Evolutionary conservation across 805 yeast genomes (phyloP).

Genomic region (Saturnispora galanensis): DNA sequence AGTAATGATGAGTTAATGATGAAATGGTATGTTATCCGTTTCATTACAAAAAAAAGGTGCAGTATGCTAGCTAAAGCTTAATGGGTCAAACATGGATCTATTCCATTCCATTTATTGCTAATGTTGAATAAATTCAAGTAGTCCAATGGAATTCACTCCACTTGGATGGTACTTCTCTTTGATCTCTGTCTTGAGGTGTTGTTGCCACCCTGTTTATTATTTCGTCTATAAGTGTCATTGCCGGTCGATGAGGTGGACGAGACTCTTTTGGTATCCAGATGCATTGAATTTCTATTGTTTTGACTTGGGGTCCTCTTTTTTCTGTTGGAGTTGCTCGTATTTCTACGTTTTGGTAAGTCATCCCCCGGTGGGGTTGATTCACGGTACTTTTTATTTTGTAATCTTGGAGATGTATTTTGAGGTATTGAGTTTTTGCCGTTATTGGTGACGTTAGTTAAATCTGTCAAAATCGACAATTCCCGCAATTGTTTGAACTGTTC

Average conservation of each 20-base stretch:
- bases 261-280: not conserved
- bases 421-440: not conserved
- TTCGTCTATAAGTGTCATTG: not conserved
- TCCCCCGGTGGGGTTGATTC: not conserved
- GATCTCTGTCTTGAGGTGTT: not conserved
- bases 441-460: constrained; percentile 1
- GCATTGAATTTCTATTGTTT: constrained; percentile 1
- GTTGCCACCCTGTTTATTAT: not conserved
- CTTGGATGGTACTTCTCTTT: not conserved
- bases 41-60: too few relatives aligned
- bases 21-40: too few relatives aligned
- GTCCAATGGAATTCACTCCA: not conserved
- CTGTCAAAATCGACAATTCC: constrained; percentile 11
- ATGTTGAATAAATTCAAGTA: too few relatives aligned
- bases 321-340: not conserved
- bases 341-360: not conserved
- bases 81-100: too few relatives aligned
- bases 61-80: too few relatives aligned
- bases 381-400: not conserved
- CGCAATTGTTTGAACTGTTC: constrained; percentile 10
- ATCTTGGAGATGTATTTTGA: not conserved
- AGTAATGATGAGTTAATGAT: too few relatives aligned
- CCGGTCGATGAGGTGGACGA: not conserved
- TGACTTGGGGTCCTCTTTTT: not conserved
- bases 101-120: too few relatives aligned